phyloP scores from a whole-genome alignment of 164 flowering plant genomes.

The Magnolia sinica region DNA sequence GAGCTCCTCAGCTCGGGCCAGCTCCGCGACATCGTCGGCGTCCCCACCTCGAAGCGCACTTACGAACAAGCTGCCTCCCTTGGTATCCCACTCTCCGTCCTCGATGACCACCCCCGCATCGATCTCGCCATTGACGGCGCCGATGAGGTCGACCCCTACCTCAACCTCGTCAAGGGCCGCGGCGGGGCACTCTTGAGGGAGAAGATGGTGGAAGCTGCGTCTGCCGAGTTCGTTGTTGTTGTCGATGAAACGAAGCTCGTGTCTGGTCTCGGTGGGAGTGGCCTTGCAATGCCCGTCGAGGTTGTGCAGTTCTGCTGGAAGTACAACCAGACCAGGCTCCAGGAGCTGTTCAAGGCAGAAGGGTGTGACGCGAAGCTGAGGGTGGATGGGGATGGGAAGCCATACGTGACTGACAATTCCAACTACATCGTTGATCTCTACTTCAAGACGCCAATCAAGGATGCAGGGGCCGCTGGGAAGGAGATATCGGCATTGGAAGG shows the following conservation, averaged over 20 bases:
- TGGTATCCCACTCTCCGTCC: constrained; percentile 8
- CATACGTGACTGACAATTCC: constrained; percentile 17
- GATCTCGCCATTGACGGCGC: constrained; percentile 20
- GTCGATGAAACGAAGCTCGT: constrained; percentile 16
- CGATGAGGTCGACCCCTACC: constrained; percentile 17
- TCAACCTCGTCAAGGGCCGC: constrained; percentile 16
- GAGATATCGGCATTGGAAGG: constrained; percentile 18
- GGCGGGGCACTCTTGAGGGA: constrained; percentile 18
- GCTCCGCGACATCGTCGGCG: constrained; percentile 9
- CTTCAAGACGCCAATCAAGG: constrained; percentile 18
- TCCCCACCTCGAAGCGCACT: constrained; percentile 20
- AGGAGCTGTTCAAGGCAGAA: constrained; percentile 13
- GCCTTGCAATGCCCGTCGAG: constrained; percentile 16
- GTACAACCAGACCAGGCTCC: constrained; percentile 9
- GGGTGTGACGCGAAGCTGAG: constrained; percentile 13
- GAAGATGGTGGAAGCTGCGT: constrained; percentile 21
- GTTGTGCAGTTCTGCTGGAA: constrained; percentile 18
- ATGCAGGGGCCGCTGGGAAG: constrained; percentile 9
- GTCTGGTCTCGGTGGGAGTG: constrained; percentile 11
- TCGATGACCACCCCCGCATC: constrained; percentile 10
- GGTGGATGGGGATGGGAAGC: constrained; percentile 15
- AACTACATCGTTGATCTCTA: constrained; percentile 19
- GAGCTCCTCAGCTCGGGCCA: constrained; percentile 8
- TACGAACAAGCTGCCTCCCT: constrained; percentile 18
- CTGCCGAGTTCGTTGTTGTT: constrained; percentile 10